A percentile compares a stretch with the other conserved stretches of the same genome.
Conservation (phyloP, 805 yeast genomes). For the Teunomyces cretensis region DNA sequence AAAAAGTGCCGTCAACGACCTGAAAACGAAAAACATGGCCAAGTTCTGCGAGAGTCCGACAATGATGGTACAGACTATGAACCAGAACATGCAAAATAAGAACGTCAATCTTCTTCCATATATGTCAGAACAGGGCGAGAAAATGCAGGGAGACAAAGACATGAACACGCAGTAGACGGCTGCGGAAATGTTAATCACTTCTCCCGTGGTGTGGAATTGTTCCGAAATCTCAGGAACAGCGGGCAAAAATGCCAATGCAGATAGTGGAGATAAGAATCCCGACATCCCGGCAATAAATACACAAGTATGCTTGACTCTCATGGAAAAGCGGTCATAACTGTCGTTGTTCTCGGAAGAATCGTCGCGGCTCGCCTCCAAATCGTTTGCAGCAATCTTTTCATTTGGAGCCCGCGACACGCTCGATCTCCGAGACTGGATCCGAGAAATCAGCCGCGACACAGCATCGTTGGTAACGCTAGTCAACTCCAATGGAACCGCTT, state of each 20-base stretch:
- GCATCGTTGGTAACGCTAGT: constrained; percentile 20
- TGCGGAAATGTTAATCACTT: constrained; percentile 48
- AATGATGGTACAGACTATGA: constrained; percentile 17
- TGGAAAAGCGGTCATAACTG: constrained; percentile 13
- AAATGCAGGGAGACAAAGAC: constrained; percentile 52
- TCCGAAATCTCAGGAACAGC: constrained; percentile 51
- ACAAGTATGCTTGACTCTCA: constrained; percentile 13
- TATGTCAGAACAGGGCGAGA: constrained; percentile 50
- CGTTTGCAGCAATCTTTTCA: background rate
- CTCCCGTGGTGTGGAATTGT: constrained; percentile 45
- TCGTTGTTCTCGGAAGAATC: constrained; percentile 6
- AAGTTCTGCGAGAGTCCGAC: constrained; percentile 51
- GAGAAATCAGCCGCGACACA: constrained; percentile 15
- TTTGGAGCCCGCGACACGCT: background rate
- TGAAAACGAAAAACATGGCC: constrained; percentile 53
- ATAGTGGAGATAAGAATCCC: constrained; percentile 43
- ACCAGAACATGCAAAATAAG: constrained; percentile 38
- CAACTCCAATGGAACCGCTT: constrained; percentile 17
- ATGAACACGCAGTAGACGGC: constrained; percentile 51
- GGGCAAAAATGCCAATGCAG: constrained; percentile 48
- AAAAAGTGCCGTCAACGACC: constrained; percentile 50
- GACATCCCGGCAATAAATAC: constrained; percentile 18
- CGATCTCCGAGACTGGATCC: constrained; percentile 19
- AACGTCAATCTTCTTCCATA: constrained; percentile 51
- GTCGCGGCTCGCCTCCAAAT: background rate